Percentiles rank a stretch among this genome's conserved stretches.
Evolutionary conservation across 257 asterid species (phyloP).

Genomic region (Scutellaria barbata): DNA sequence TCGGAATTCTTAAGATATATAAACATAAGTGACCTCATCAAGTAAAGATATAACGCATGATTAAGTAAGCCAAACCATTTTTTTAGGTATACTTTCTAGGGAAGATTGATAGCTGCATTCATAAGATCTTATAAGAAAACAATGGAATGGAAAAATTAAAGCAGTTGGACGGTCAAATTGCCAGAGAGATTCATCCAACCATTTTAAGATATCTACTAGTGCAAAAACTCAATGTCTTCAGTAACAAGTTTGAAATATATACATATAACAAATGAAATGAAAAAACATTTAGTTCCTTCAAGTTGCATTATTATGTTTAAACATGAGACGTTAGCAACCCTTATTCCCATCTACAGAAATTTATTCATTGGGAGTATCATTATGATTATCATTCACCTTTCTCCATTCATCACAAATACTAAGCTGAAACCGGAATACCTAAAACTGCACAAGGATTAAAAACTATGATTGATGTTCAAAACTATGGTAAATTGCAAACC

Average conservation of each 20-base stretch:
- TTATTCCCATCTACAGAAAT: not conserved
- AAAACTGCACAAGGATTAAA: not conserved
- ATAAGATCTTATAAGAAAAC: not conserved
- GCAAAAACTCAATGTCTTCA: not conserved
- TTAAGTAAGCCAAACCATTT: not conserved
- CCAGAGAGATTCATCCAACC: not conserved
- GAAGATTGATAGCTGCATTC: not conserved
- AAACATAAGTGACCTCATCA: slow-evolving; percentile 1
- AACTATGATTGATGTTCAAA: not conserved
- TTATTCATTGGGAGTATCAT: not conserved
- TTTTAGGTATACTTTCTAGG: not conserved
- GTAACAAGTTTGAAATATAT: not conserved
- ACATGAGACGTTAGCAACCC: not conserved
- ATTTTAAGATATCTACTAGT: not conserved
- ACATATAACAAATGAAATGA: not conserved
- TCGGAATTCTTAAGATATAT: not conserved
- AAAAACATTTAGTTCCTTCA: slow-evolving; percentile 12
- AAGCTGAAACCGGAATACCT: not conserved
- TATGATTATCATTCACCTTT: not conserved
- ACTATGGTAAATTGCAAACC: slow-evolving; percentile 1
- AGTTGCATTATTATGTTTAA: slow-evolving; percentile 10
- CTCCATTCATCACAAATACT: not conserved
- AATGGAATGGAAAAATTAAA: not conserved
- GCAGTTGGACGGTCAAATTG: not conserved
- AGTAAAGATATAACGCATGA: not conserved